Evolutionary conservation across 768 basidiomycete genomes (phyloP).

Genomic region (Tricholoma saponaceum): DNA sequence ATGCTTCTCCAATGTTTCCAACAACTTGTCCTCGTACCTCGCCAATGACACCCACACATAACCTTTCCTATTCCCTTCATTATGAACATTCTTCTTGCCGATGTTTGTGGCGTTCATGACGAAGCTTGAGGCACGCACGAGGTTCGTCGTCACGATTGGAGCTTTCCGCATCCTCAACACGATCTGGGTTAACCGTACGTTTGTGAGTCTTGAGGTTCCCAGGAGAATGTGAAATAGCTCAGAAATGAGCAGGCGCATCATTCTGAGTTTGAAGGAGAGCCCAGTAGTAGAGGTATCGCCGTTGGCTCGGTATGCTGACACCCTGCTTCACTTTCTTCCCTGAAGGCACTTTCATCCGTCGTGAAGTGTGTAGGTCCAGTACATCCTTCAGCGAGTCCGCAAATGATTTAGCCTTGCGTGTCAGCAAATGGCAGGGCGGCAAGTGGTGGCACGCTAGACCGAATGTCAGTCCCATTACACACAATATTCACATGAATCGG

Average conservation of each 20-base stretch:
- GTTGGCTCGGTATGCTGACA: conserved; percentile 79
- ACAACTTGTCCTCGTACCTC: conserved; percentile 68
- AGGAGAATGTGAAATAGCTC: conserved; percentile 26
- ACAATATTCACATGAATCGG: neutral
- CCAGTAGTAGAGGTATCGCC: conserved; percentile 80
- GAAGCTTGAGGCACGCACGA: conserved; percentile 55
- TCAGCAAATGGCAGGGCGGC: conserved; percentile 67
- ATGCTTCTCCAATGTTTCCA: conserved; percentile 59
- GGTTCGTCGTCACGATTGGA: conserved; percentile 42
- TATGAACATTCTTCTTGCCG: conserved; percentile 24
- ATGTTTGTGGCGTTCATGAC: conserved; percentile 46
- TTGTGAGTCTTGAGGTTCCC: conserved; percentile 25
- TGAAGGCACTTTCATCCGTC: conserved; percentile 55
- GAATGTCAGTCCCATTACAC: neutral
- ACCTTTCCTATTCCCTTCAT: conserved; percentile 18
- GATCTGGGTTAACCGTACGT: conserved; percentile 55
- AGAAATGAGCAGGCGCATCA: conserved; percentile 49
- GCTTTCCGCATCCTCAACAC: conserved; percentile 57
- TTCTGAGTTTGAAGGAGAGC: conserved; percentile 51
- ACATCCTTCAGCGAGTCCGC: conserved; percentile 47
- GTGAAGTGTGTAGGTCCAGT: conserved; percentile 64
- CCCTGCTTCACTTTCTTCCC: conserved; percentile 44
- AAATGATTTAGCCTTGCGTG: conserved; percentile 51
- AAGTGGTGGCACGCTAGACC: conserved; percentile 67
- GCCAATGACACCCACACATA: conserved; percentile 72